Evolutionary conservation across 2,329 filamentous ascomycete species (phyloP), one percentile per base, ranked within the genome.

Genomic region (Chalara sp.): DNA sequence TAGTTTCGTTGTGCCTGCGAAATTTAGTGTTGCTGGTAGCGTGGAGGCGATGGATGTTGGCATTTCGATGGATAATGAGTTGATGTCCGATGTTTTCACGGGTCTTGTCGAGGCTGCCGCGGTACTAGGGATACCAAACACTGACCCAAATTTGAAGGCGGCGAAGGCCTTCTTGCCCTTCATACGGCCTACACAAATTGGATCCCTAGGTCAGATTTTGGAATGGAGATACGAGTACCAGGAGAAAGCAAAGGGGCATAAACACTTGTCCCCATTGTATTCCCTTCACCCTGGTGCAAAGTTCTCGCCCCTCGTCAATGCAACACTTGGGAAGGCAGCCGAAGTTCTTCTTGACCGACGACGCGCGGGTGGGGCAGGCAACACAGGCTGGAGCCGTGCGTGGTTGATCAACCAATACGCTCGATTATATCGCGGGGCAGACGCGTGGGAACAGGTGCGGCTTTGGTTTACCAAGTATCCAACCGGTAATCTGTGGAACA

Each of bases 221-320:
- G 44, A 46, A 21, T 46, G 44, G 44, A 7, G 29, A 8, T n/a
- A 46, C 7, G 44, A 46, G 13, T 46, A 46, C 29, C 3, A 10
- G 6, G 44, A 68, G 53, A 62, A 67, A 3, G 75, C 77, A 45
- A 72, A 70, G 0, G 74, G 74, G 0, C 75, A 79, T 52, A 68
- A 76, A 1, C 76, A 78, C 46, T 67, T 77, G 4, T 76, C 73
- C 0, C 75, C 75, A 51, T 64, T 78, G 0, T 76, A 72, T 53
- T 74, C 68, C 0, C 65, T 79, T 3, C 72, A 72, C 48, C 75
- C 76, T 0, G 73, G 72, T 0, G 65, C 65, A 11, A 56, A 61
- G 5, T 69, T 75, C 32, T 65, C 65, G 0, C 65, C 66, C 3
- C 47, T 58, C 0, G 53, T 52, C 5, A 62, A 62, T 6, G 54